These are phyloP conservation scores for Isoetes engelmannii DNA, from an alignment of 83 land plant genomes.

Conservation along the genomic window DNA sequence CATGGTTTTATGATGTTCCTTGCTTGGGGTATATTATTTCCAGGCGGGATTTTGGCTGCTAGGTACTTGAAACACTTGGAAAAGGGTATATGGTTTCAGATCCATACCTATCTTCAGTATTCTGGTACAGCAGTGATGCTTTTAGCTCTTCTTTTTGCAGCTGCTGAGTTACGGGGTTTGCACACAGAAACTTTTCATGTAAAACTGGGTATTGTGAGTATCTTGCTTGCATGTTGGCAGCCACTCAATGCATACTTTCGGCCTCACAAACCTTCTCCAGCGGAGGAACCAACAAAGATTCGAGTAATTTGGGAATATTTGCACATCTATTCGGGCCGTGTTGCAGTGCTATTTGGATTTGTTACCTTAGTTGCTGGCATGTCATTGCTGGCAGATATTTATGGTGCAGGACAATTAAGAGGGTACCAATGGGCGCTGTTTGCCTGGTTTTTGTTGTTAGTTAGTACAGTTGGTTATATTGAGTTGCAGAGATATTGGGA, in stretches of 20 bases:
- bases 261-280: slow-evolving; percentile 53
- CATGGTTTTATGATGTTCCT: slow-evolving; percentile 99
- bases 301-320: slow-evolving; percentile 72
- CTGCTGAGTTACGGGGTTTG: slow-evolving; percentile 85
- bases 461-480: slow-evolving; percentile 43
- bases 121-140: slow-evolving; percentile 83
- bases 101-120: slow-evolving; percentile 87
- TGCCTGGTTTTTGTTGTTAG: slow-evolving; percentile 56
- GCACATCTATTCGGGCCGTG: slow-evolving; percentile 37
- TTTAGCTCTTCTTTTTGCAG: slow-evolving; percentile 90
- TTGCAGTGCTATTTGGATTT: slow-evolving; percentile 46
- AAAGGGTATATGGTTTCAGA: slow-evolving; percentile 89
- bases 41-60: slow-evolving; percentile 88
- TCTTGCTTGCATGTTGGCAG: slow-evolving; percentile 61
- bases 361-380: slow-evolving; percentile 70
- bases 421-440: slow-evolving; percentile 73
- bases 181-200: slow-evolving; percentile 59
- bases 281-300: slow-evolving; percentile 35
- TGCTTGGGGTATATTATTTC: slow-evolving; percentile 92
- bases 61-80: slow-evolving; percentile 89
- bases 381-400: slow-evolving; percentile 65
- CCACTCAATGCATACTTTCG: slow-evolving; percentile 75
- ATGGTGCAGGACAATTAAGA: slow-evolving; percentile 55
- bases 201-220: slow-evolving; percentile 73
- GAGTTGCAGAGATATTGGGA: slow-evolving; percentile 36